A percentile compares a stretch with the other conserved stretches of the same genome.
Evolutionary conservation across 768 basidiomycete species (phyloP).

Genomic region (Amanita brunnescens): DNA sequence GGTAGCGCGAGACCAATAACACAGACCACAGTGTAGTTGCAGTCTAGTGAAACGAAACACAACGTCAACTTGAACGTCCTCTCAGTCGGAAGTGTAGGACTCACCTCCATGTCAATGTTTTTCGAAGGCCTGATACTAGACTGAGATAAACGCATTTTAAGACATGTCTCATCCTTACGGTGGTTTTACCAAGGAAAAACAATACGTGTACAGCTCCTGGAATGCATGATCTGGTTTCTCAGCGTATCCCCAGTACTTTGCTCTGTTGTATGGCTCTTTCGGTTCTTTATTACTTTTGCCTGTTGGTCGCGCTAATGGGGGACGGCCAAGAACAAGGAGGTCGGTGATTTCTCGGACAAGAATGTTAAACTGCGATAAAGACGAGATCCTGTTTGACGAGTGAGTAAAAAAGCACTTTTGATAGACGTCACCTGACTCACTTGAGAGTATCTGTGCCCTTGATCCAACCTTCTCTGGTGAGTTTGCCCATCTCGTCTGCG

Average conservation of each 20-base stretch:
- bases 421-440: slow-evolving; percentile 17
- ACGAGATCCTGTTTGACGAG: slow-evolving; percentile 26
- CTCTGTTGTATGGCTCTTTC: slow-evolving; percentile 46
- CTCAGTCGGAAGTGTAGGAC: slow-evolving; percentile 10
- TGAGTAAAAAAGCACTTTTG: background rate
- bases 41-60: slow-evolving; percentile 32
- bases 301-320: slow-evolving; percentile 26
- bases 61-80: background rate
- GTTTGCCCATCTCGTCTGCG: slow-evolving; percentile 64
- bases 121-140: slow-evolving; percentile 43
- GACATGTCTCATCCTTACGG: slow-evolving; percentile 37
- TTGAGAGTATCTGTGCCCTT: slow-evolving; percentile 36
- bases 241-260: slow-evolving; percentile 41
- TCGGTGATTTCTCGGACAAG: slow-evolving; percentile 55
- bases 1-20: slow-evolving; percentile 56
- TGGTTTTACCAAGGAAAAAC: slow-evolving; percentile 63
- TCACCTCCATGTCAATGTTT: slow-evolving; percentile 78
- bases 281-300: slow-evolving; percentile 26
- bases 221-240: slow-evolving; percentile 45
- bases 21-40: slow-evolving; percentile 73
- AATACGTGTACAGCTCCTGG: slow-evolving; percentile 57
- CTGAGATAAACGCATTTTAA: background rate
- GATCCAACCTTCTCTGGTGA: slow-evolving; percentile 65
- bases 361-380: slow-evolving; percentile 36
- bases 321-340: slow-evolving; percentile 45